Evolutionary conservation across 1,284 basidiomycete genomes (phyloP), one percentile per base, ranked within the genome.

Genomic region (Cystobasidium pallidum): DNA sequence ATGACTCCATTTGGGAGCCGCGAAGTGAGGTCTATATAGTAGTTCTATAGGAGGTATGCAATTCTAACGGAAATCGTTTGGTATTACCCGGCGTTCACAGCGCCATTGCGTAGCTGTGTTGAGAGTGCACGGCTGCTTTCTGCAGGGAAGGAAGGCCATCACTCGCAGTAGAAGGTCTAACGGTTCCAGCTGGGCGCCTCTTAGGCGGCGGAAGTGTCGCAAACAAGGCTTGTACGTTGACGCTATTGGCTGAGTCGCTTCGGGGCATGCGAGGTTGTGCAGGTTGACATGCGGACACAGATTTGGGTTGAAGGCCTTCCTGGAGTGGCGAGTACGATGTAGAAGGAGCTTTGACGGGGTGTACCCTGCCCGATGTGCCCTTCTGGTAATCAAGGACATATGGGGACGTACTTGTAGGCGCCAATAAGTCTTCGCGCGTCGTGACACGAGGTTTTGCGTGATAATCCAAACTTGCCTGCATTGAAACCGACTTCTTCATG

Each of bases 181-280:
- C 36, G 7, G 43, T n/a, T 24, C 39, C 43, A 30, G 58, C 55
- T 3, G 43, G 19, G 34, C 68, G 59, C 26, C 52, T 63, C 41
- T 57, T 71, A 8, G 68, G 68, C 6, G 68, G 68, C 17, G 68
- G 68, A 4, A 71, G 61, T 15, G 68, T 61, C 1, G 68, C 68
- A 51, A 71, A 71, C 15, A 71, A 61, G 28, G 68, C 61, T 41
- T 71, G 45, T 30, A 45, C 51, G 41, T 54, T 28, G 11, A 64
- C 54, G n/a, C 32, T 57, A n/a, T 57, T 57, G 10, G 54, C 54
- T 7, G 54, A 57, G 15, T 36, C 54, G 19, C 30, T 57, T 34
- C 54, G 28, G n/a, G 54, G 54, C 32, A 57, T 57, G 15, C 54
- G 30, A 36, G 32, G 3, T 36, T 57, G 54, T 28, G 8, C 21